Percentiles rank a stretch among this genome's conserved stretches.
These are phyloP conservation scores for Polygonum aviculare DNA, from an alignment of 148 eudicot species.

Conservation along the genomic window DNA sequence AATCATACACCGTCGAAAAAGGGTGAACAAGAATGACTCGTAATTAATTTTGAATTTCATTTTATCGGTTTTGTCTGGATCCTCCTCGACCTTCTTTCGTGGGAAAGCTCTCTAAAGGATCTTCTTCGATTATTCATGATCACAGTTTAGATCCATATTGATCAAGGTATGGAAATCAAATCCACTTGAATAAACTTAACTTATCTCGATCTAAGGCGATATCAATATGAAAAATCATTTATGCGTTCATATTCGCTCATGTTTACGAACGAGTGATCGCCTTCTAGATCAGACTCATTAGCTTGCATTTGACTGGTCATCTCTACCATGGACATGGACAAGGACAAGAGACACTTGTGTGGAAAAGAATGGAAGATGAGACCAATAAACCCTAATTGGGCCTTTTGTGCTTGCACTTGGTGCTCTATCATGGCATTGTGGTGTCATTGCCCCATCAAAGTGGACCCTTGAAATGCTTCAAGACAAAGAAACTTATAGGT, in stretches of 20 bases:
- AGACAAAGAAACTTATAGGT: neutral
- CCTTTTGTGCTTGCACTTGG: constrained; percentile 5
- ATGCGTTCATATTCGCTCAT: neutral
- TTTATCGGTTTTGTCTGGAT: too few relatives aligned
- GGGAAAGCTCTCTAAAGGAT: too few relatives aligned
- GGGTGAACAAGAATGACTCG: neutral
- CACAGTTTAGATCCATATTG: neutral
- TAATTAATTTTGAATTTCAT: neutral
- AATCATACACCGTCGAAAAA: neutral
- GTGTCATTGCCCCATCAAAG: constrained; percentile 4
- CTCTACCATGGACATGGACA: neutral
- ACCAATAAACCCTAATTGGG: constrained; percentile 5
- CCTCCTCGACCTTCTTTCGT: too few relatives aligned
- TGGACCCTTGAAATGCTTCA: constrained; percentile 8
- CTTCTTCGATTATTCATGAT: neutral
- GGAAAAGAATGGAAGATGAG: constrained; percentile 5
- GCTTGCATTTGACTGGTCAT: neutral
- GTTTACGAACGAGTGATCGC: neutral
- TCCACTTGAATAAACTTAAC: neutral
- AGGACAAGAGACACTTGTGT: neutral
- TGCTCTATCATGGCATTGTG: neutral
- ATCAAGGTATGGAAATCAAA: neutral
- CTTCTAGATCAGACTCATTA: neutral
- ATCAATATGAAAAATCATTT: neutral
- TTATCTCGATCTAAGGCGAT: neutral